Percentiles rank a stretch among this genome's conserved stretches.
These are phyloP conservation scores for Solanum paucissectum DNA, from an alignment of 257 asterid genomes.

Conservation along the genomic window DNA sequence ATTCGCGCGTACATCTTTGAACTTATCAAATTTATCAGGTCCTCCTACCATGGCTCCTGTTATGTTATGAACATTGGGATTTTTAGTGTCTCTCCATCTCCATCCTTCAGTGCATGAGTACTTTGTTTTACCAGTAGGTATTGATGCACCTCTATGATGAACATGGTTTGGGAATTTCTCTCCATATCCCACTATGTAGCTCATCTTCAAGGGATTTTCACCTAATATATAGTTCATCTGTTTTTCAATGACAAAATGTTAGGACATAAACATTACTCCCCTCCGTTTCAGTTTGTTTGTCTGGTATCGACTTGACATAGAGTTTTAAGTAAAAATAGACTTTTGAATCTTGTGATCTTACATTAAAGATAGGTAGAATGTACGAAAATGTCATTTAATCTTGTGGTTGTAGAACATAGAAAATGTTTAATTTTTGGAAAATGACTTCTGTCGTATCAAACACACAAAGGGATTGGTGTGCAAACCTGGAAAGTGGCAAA, in stretches of 20 bases:
- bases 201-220: slow-evolving; percentile 59
- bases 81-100: slow-evolving; percentile 51
- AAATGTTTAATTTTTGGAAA: too few relatives aligned
- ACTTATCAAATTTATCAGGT: slow-evolving; percentile 67
- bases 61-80: slow-evolving; percentile 54
- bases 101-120: slow-evolving; percentile 74
- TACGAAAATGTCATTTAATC: too few relatives aligned
- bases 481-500: slow-evolving; percentile 75
- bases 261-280: neutral
- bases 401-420: neutral
- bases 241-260: neutral
- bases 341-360: neutral
- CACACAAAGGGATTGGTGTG: neutral
- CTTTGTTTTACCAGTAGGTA: slow-evolving; percentile 32
- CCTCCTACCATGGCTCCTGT: slow-evolving; percentile 89
- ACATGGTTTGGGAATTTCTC: slow-evolving; percentile 50
- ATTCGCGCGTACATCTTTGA: slow-evolving; percentile 45
- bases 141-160: slow-evolving; percentile 92
- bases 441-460: neutral
- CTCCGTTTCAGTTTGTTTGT: neutral
- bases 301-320: neutral
- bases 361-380: neutral
- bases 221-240: slow-evolving; percentile 69
- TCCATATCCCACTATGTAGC: slow-evolving; percentile 78
- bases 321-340: neutral